A percentile compares a stretch with the other conserved stretches of the same genome.
These are phyloP conservation scores for Cryphonectria japonica DNA, from an alignment of 2,329 filamentous ascomycete species.

Conservation along the genomic window DNA sequence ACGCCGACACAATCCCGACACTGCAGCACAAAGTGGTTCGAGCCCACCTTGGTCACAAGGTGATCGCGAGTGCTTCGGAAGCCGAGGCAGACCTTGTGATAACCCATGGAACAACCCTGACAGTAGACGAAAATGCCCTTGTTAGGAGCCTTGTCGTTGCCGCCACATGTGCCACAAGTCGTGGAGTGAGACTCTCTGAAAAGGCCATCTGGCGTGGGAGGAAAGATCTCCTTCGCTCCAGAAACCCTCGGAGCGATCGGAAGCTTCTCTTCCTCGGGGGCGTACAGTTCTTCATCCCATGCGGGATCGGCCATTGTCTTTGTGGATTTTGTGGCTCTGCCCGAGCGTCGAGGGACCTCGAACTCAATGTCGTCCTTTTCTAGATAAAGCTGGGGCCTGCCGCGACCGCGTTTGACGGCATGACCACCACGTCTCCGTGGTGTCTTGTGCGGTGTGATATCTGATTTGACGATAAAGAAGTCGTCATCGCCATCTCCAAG, in stretches of 20 bases:
- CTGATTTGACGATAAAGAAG: slow-evolving; percentile 34
- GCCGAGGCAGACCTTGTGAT: slow-evolving; percentile 84
- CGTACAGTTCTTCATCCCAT: slow-evolving; percentile 62
- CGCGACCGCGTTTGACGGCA: slow-evolving; percentile 31
- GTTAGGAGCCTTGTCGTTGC: slow-evolving; percentile 53
- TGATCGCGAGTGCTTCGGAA: slow-evolving; percentile 77
- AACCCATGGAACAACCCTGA: slow-evolving; percentile 85
- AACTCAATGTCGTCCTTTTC: slow-evolving; percentile 50
- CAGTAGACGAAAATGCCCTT: slow-evolving; percentile 80
- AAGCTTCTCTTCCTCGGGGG: slow-evolving; percentile 49
- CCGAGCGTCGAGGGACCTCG: slow-evolving; percentile 54
- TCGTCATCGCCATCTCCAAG: slow-evolving; percentile 26
- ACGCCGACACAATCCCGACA: slow-evolving; percentile 82
- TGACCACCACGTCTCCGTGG: slow-evolving; percentile 20
- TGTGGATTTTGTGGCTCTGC: slow-evolving; percentile 48
- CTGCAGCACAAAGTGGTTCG: slow-evolving; percentile 82
- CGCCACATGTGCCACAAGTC: slow-evolving; percentile 72
- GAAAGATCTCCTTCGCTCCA: slow-evolving; percentile 76
- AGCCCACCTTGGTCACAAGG: slow-evolving; percentile 80
- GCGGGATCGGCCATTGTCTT: slow-evolving; percentile 54
- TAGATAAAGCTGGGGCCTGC: slow-evolving; percentile 41
- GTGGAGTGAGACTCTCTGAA: slow-evolving; percentile 74
- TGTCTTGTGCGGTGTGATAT: slow-evolving; percentile 33
- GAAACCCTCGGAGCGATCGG: slow-evolving; percentile 56
- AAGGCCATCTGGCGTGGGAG: slow-evolving; percentile 60